Percentiles rank a stretch among this genome's conserved stretches.
Conservation (phyloP, 164 flowering plant species). For the Litsea cubeba region DNA sequence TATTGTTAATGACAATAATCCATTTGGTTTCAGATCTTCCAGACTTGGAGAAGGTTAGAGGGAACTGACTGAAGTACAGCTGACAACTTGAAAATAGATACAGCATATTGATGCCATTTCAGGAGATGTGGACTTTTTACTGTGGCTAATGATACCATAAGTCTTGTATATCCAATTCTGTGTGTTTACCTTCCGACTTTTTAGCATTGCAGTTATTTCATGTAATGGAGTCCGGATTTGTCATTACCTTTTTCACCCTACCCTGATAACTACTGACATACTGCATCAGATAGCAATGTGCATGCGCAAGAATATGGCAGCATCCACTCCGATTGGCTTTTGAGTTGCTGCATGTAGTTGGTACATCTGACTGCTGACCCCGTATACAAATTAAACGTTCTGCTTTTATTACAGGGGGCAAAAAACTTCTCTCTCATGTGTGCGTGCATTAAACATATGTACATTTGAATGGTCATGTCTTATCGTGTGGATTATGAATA, state of each 20-base stretch:
- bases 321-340: too few relatives aligned
- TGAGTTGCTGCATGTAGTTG: too few relatives aligned
- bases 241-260: neutral
- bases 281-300: too few relatives aligned
- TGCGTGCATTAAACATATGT: too few relatives aligned
- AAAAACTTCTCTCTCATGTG: too few relatives aligned
- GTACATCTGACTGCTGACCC: too few relatives aligned
- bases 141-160: neutral
- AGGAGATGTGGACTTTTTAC: neutral
- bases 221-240: neutral
- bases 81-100: neutral
- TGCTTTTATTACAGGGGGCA: too few relatives aligned
- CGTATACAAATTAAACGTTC: too few relatives aligned
- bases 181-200: neutral
- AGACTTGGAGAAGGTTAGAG: conserved; percentile 74
- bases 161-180: neutral
- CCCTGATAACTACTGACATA: neutral
- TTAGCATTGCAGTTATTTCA: neutral
- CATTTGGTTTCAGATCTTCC: conserved; percentile 68
- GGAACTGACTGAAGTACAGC: neutral
- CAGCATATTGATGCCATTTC: neutral
- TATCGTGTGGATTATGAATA: too few relatives aligned
- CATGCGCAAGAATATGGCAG: too few relatives aligned
- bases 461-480: too few relatives aligned
- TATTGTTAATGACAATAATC: neutral